phyloP scores from a whole-genome alignment of 192 early-diverging fungal species.

The Endogone sp. region DNA sequence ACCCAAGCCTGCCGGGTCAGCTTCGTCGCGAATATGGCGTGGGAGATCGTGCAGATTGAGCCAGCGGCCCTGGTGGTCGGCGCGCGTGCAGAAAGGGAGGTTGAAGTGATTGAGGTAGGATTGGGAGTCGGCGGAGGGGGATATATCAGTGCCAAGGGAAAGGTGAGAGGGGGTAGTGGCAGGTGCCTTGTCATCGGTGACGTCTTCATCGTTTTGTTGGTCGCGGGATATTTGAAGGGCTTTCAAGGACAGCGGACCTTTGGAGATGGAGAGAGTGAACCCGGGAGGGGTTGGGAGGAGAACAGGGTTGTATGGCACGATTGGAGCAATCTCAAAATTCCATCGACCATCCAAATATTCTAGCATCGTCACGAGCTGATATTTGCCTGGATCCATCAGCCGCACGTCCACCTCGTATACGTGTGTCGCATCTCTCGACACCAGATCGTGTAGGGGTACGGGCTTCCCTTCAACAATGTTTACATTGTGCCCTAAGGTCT shows the following conservation, averaged over 20 bases:
- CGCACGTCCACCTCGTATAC: slow-evolving; percentile 44
- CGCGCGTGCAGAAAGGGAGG: slow-evolving; percentile 36
- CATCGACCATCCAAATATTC: slow-evolving; percentile 43
- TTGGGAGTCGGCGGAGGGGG: not conserved
- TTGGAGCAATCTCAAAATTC: slow-evolving; percentile 41
- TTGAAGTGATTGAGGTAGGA: slow-evolving; percentile 22
- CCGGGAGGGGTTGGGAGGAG: slow-evolving; percentile 16
- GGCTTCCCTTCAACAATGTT: slow-evolving; percentile 7
- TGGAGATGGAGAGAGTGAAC: not conserved
- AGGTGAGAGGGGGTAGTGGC: not conserved
- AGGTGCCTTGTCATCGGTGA: not conserved
- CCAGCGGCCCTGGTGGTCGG: slow-evolving; percentile 40
- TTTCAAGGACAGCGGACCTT: not conserved
- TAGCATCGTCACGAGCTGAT: slow-evolving; percentile 22
- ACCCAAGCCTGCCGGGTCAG: slow-evolving; percentile 14
- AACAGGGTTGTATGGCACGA: slow-evolving; percentile 28
- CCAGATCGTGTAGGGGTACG: not conserved
- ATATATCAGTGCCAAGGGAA: not conserved
- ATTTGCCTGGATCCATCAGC: slow-evolving; percentile 36
- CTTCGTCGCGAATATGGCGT: slow-evolving; percentile 2
- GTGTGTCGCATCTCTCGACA: slow-evolving; percentile 29
- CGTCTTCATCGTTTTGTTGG: slow-evolving; percentile 2
- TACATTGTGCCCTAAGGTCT: not conserved
- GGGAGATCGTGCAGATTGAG: slow-evolving; percentile 16
- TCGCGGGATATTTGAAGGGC: not conserved